Percentiles rank a stretch among this genome's conserved stretches.
Conservation (phyloP, 2,329 filamentous ascomycete species). For the Parafenestella ontariensis region DNA sequence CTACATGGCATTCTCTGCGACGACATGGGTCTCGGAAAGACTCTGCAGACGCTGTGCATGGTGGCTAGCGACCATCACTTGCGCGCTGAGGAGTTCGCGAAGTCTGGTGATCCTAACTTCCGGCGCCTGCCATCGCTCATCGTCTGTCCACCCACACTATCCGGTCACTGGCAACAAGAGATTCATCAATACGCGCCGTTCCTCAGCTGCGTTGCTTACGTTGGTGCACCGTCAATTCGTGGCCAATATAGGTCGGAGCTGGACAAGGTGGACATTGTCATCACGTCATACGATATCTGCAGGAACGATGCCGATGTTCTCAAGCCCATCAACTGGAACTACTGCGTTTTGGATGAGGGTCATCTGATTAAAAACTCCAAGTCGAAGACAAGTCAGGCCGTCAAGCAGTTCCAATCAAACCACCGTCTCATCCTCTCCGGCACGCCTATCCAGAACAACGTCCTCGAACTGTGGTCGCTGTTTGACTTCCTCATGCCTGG, state of each 20-base stretch:
- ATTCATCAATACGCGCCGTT: constrained; percentile 96
- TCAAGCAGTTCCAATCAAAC: constrained; percentile 88
- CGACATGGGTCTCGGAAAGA: constrained; percentile 99
- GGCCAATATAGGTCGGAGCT: constrained; percentile 73
- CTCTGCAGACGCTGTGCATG: constrained; percentile 95
- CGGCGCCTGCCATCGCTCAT: constrained; percentile 88
- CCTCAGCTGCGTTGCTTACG: constrained; percentile 86
- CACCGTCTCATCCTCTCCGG: constrained; percentile 96
- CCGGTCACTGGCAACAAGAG: constrained; percentile 98
- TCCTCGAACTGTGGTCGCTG: constrained; percentile 94
- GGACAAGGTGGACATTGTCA: constrained; percentile 84
- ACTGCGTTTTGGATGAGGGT: constrained; percentile 94
- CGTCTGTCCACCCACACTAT: constrained; percentile 93
- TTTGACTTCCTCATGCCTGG: constrained; percentile 99
- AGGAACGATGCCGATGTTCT: constrained; percentile 92
- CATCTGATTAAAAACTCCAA: constrained; percentile 99
- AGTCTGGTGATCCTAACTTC: constrained; percentile 78
- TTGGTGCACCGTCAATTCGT: constrained; percentile 85
- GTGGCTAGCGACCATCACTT: constrained; percentile 97
- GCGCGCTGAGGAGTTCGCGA: constrained; percentile 86
- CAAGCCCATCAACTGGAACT: constrained; percentile 89
- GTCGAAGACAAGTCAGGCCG: constrained; percentile 91
- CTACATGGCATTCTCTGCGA: constrained; percentile 98
- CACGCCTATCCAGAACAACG: constrained; percentile 97
- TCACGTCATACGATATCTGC: constrained; percentile 98